Evolutionary conservation across 2,329 filamentous ascomycete genomes (phyloP).

Genomic region (Sordariomycetes sp.): DNA sequence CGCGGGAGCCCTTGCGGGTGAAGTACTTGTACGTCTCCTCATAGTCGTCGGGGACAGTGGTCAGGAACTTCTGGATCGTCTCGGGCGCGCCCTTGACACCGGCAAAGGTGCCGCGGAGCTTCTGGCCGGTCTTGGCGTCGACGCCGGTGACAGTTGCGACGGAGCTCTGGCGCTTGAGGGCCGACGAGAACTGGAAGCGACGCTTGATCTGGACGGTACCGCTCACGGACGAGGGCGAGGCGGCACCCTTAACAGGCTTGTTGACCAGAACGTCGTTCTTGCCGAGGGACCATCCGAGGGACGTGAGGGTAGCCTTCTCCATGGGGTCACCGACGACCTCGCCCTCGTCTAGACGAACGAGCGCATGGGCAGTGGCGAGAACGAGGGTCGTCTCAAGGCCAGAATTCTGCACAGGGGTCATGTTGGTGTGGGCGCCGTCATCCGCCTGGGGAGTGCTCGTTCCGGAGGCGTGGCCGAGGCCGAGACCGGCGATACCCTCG

Average conservation of each 20-base stretch:
- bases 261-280: constrained; percentile 73
- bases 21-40: constrained; percentile 99
- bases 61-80: constrained; percentile 89
- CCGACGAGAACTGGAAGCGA: constrained; percentile 95
- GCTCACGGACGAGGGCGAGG: constrained; percentile 26
- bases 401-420: constrained; percentile 57
- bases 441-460: constrained; percentile 52
- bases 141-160: constrained; percentile 69
- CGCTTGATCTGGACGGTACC: constrained; percentile 90
- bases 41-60: constrained; percentile 71
- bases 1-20: constrained; percentile 86
- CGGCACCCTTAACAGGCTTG: constrained; percentile 37
- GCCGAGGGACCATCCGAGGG: constrained; percentile 87
- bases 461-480: constrained; percentile 49
- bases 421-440: constrained; percentile 71
- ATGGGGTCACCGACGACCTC: constrained; percentile 97
- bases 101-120: constrained; percentile 75
- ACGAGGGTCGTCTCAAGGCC: constrained; percentile 80
- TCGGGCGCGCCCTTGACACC: constrained; percentile 95
- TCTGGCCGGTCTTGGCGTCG: constrained; percentile 60
- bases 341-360: constrained; percentile 93
- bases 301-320: constrained; percentile 88
- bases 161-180: constrained; percentile 90
- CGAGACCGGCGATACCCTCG: constrained; percentile 86
- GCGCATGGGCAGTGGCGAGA: constrained; percentile 83